phyloP scores from a whole-genome alignment of 768 basidiomycete species.

The Leucogyrophana mollusca region DNA sequence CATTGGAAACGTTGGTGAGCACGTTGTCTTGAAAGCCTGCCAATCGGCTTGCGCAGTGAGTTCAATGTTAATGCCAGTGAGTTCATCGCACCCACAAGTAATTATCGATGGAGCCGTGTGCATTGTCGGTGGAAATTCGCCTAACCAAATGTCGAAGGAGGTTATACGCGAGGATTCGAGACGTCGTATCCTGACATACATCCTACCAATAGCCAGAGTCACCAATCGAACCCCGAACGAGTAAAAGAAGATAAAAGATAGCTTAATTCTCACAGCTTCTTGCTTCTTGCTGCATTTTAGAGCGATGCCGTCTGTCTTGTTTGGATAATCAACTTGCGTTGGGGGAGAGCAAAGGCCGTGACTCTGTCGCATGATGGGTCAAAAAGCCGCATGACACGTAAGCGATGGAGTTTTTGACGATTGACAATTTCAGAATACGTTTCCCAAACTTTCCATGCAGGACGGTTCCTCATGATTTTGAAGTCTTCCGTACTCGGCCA shows the following conservation, averaged over 20 bases:
- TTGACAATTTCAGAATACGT: slow-evolving; percentile 40
- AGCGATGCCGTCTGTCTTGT: slow-evolving; percentile 44
- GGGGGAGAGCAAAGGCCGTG: slow-evolving; percentile 41
- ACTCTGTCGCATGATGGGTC: no score
- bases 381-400: no score
- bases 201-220: slow-evolving; percentile 31
- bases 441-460: slow-evolving; percentile 51
- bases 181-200: slow-evolving; percentile 39
- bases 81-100: slow-evolving; percentile 32
- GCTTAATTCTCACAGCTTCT: slow-evolving; percentile 39
- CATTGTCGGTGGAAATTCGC: slow-evolving; percentile 40
- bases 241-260: no score
- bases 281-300: slow-evolving; percentile 45
- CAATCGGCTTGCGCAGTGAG: not conserved
- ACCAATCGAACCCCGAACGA: no score
- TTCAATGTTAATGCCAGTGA: not conserved
- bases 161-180: slow-evolving; percentile 31
- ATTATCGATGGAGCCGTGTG: slow-evolving; percentile 48
- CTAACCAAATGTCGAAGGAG: slow-evolving; percentile 30
- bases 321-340: slow-evolving; percentile 40
- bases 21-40: slow-evolving; percentile 35
- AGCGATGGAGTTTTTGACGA: no score
- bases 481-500: slow-evolving; percentile 52
- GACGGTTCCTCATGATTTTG: slow-evolving; percentile 33
- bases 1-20: slow-evolving; percentile 33